These are phyloP conservation scores for Castanopsis chinensis DNA, from an alignment of 306 rosid species.

Conservation along the genomic window DNA sequence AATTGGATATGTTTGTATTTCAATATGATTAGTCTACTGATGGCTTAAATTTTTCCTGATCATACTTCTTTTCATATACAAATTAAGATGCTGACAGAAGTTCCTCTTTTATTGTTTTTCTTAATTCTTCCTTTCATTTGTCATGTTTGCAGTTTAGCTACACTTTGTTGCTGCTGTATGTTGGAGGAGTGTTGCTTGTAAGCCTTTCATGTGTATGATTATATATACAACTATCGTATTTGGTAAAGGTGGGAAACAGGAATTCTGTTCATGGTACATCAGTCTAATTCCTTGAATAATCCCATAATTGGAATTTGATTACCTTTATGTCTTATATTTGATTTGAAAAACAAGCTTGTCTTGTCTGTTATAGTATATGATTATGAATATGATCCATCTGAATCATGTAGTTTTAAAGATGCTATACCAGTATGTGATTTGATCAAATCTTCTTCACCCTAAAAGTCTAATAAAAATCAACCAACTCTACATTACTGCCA, in stretches of 20 bases:
- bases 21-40: neutral
- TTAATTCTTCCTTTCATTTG: neutral
- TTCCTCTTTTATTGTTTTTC: neutral
- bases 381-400: too few relatives aligned
- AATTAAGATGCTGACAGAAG: neutral
- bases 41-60: neutral
- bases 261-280: neutral
- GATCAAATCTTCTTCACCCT: too few relatives aligned
- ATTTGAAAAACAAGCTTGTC: neutral
- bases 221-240: neutral
- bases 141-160: conserved; percentile 27
- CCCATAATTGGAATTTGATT: neutral
- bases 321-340: neutral
- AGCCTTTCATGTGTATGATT: neutral
- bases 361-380: too few relatives aligned
- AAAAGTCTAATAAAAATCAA: too few relatives aligned
- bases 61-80: neutral
- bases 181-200: conserved; percentile 38
- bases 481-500: too few relatives aligned
- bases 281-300: neutral
- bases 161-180: conserved; percentile 44
- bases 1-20: neutral
- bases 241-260: too few relatives aligned
- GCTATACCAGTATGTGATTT: too few relatives aligned
- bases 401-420: too few relatives aligned